Base-by-base conservation (phyloP, 2,329 filamentous ascomycete genomes). In the Arthroderma uncinatum region DNA sequence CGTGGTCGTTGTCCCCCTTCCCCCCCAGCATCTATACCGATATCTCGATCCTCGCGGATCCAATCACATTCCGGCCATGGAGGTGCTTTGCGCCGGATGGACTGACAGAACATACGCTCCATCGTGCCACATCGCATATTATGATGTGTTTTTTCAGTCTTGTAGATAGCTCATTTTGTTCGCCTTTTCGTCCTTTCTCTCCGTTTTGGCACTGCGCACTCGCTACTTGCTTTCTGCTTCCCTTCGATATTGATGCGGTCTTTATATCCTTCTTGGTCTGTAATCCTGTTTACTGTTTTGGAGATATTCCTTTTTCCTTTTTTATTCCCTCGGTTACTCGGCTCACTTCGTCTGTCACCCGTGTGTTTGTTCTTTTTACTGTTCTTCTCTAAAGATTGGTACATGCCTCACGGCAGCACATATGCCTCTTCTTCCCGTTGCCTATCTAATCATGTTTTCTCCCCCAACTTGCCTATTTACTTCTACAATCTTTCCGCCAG, bases 381-480 rank as follows among this genome's bases (percentile, higher is more conserved):
- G 47, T 50, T 50, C n/a, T n/a, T 28, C 14, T 21, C 59, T 57
- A 57, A 62, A 62, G 59, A 60, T 62, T 58, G 62, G 63, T 42
- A 63, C 66, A 63, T 62, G 64, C 62, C 64, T 68, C 62, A 62
- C 59, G 57, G 61, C 60, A 36, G 33, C 33, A 54, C 52, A 54
- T 54, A 54, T 39, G 52, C 34, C 52, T 52, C 9, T 52, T 30
- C n/a, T 52, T 37, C 39, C 9, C 16, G 19, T 42, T 21, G 16
- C 39, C 39, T 19, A 42, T 21, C 39, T 42, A 42, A 42, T 42
- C 39, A 42, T 10, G 19, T 19, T 42, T 7, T 42, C 16, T 42
- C 39, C 19, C 23, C 16, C 19, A 10, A 19, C 16, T 19, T 42
- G 39, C 23, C 16, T 9, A 19, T n/a, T 42, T 42, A 10, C 39